Percentiles rank a stretch among this genome's conserved stretches.
These are phyloP conservation scores for Limonium bicolor DNA, from an alignment of 148 eudicot species.

Conservation along the genomic window DNA sequence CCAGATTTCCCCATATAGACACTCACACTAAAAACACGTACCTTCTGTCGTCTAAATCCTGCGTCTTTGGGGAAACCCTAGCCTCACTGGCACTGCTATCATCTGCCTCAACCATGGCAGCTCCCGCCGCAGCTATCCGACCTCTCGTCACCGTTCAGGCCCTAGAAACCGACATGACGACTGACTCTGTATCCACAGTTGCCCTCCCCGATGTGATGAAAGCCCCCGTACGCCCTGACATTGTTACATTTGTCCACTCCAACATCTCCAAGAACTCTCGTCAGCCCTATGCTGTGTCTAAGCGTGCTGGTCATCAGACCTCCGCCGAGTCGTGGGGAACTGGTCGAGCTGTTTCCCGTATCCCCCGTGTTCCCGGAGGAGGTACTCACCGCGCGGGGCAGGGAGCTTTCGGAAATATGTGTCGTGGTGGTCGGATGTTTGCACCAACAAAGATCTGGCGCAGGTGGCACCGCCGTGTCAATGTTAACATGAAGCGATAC, in stretches of 20 bases:
- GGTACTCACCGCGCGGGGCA: conserved; percentile 30
- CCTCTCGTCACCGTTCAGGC: conserved; percentile 21
- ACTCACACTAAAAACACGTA: too few species aligned
- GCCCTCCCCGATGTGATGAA: conserved; percentile 24
- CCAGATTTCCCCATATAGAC: too few species aligned
- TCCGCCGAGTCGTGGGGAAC: conserved; percentile 39
- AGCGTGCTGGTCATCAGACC: conserved; percentile 24
- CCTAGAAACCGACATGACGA: conserved; percentile 27
- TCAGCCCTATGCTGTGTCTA: conserved; percentile 31
- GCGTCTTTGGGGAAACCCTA: too few species aligned
- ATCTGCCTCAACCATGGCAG: conserved; percentile 12
- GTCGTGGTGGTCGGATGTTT: conserved; percentile 17
- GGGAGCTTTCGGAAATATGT: conserved; percentile 26
- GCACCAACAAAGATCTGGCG: conserved; percentile 25
- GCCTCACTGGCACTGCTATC: too few species aligned
- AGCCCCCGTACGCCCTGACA: conserved; percentile 24
- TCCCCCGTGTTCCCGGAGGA: conserved; percentile 23
- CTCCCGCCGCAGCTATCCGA: conserved; percentile 22
- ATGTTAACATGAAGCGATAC: conserved; percentile 46
- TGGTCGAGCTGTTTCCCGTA: conserved; percentile 31
- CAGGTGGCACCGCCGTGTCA: conserved; percentile 14
- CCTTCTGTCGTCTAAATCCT: too few species aligned
- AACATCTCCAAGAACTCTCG: conserved; percentile 24
- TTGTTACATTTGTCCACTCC: conserved; percentile 25
- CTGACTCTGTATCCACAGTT: conserved; percentile 13